Evolutionary conservation across 2,329 filamentous ascomycete genomes (phyloP), one percentile per base, ranked within the genome.

Genomic region (Hymenoscyphus scutula): DNA sequence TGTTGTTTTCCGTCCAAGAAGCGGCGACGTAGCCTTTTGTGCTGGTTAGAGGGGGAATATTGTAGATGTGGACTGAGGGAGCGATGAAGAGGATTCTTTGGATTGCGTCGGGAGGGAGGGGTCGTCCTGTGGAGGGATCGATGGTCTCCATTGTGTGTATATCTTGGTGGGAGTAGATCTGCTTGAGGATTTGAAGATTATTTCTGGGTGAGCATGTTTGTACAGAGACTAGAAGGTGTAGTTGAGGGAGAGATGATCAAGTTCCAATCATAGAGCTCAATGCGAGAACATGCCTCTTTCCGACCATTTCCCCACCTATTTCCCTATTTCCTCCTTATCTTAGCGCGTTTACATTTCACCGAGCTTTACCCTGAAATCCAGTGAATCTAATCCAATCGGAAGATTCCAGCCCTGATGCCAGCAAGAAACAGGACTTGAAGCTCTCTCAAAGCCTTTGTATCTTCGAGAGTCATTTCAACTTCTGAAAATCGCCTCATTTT

Each of bases 11-110:
- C 30, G 91, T 96, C 92, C 92, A 97, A 66, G 83, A 79, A 13
- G 87, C 82, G 63, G 92, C 92, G 38, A 83, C 84, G 81, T 96
- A 90, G 75, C 92, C 92, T 75, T 89, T 89, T 70, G 87, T 91
- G 19, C 88, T 89, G 53, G 88, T 82, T 62, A 92, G 81, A 27
- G 92, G 91, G 19, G 92, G 92, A 75, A 96, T 92, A 73, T 89
- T 87, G 82, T 96, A 97, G 80, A 96, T 84, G 79, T 96, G 91
- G 67, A 95, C 89, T 67, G 83, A 80, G 71, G 82, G 79, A 66
- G 88, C 85, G 75, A 92, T 80, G 83, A 91, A 93, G 75, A 96
- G 88, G 74, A 95, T 81, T 75, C 91, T 88, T 77, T 95, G 90
- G 77, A 96, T 94, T 70, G 91, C 89, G 73, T 91, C 89, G 59